Evolutionary conservation across 441 rosid genomes (phyloP).

Genomic region (Euphorbia corollata): DNA sequence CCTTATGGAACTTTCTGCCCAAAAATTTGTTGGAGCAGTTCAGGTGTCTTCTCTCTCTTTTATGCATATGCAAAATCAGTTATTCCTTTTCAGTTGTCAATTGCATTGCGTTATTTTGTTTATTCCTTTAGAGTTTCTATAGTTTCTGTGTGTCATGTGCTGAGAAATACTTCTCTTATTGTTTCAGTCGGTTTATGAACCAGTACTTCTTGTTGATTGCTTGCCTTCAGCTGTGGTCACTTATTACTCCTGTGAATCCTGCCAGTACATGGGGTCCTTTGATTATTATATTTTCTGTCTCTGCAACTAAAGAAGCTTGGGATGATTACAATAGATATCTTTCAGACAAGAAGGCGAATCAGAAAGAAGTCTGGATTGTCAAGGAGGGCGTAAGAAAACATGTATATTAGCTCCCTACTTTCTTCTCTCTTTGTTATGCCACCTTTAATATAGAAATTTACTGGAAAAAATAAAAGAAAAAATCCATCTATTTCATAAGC

Average conservation of each 20-base stretch:
- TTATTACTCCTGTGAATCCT: conserved; percentile 97
- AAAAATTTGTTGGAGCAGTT: conserved; percentile 95
- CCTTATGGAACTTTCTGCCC: conserved; percentile 78
- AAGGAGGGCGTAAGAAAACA: conserved; percentile 64
- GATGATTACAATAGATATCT: conserved; percentile 96
- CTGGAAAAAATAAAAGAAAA: background rate
- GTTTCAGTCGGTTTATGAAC: conserved; percentile 94
- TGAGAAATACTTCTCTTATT: background rate
- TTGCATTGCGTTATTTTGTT: background rate
- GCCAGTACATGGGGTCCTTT: conserved; percentile 99
- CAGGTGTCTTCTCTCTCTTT: conserved; percentile 41
- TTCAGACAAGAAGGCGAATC: conserved; percentile 93
- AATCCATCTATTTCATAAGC: background rate
- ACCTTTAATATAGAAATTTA: background rate
- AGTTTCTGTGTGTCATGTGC: background rate
- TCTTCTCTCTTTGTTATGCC: background rate
- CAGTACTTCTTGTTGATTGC: conserved; percentile 97
- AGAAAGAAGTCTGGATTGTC: conserved; percentile 92
- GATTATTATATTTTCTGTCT: conserved; percentile 87
- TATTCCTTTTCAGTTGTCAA: background rate
- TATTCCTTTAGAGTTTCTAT: conserved; percentile 1
- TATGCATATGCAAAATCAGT: conserved; percentile 9
- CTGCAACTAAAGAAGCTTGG: conserved; percentile 99
- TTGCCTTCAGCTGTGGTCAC: conserved; percentile 99
- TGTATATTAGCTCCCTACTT: conserved; percentile 38